These are phyloP conservation scores for Prunus davidiana DNA, from an alignment of 306 rosid species.

Conservation along the genomic window DNA sequence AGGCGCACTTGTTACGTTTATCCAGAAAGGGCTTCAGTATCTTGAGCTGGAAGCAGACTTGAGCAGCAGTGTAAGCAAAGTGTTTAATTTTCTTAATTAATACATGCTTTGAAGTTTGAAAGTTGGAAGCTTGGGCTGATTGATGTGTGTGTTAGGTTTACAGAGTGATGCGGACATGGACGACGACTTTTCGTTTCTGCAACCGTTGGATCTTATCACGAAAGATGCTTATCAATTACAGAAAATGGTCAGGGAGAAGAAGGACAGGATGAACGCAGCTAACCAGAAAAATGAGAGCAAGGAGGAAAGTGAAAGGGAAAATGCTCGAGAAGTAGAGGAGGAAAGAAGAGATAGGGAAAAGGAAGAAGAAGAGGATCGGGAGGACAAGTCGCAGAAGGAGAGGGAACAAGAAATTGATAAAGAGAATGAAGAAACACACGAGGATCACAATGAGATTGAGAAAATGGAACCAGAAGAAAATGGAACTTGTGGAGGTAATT, in stretches of 20 bases:
- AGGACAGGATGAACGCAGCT: conserved; percentile 36
- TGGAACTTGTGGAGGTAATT: conserved; percentile 38
- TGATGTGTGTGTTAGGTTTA: conserved; percentile 34
- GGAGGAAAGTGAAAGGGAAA: conserved; percentile 29
- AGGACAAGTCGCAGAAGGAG: conserved; percentile 26
- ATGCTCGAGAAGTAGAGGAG: conserved; percentile 26
- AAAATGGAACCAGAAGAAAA: conserved; percentile 39
- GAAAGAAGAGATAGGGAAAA: conserved; percentile 37
- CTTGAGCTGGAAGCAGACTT: conserved; percentile 66
- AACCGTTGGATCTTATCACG: conserved; percentile 67
- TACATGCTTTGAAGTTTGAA: background rate
- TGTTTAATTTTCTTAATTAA: background rate
- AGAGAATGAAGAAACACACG: conserved; percentile 24
- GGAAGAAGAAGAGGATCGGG: conserved; percentile 28
- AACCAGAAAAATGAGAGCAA: conserved; percentile 32
- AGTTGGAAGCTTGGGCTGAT: conserved; percentile 21
- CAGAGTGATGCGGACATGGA: conserved; percentile 64
- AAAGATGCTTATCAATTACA: conserved; percentile 52
- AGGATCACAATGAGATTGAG: conserved; percentile 26
- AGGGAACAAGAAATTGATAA: conserved; percentile 36
- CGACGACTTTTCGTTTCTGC: conserved; percentile 59
- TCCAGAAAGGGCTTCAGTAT: conserved; percentile 66
- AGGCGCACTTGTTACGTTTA: conserved; percentile 57
- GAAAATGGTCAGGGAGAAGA: conserved; percentile 46
- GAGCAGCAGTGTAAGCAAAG: conserved; percentile 46